Base-by-base conservation (phyloP, 306 rosid genomes). In the Notholithocarpus densiflorus region DNA sequence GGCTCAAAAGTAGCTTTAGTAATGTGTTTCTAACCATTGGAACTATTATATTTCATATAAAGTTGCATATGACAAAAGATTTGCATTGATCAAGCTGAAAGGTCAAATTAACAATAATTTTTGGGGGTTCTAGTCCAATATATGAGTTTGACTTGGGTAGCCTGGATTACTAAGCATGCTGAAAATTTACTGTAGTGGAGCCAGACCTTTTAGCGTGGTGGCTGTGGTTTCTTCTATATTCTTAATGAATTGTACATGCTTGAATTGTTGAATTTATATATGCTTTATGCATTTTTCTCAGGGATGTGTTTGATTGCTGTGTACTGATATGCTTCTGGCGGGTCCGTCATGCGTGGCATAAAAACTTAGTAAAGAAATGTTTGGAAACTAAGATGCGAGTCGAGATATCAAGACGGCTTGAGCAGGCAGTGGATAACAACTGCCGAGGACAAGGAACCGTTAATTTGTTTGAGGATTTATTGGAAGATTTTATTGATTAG, bases 291-390 rank as follows among this genome's bases (percentile, higher is more conserved):
- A 45, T 73, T 79, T 21, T 76, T 57, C 73, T 79, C 91, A 92
- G 98, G 95, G 98, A 94, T 75, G 94, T 94, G 64, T 92, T 92
- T 80, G 95, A 88, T 80, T 94, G 97, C 82, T 88, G 95, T 0
- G 89, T 89, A 43, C 72, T 94, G 85, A 73, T 94, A 78, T 84
- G 92, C 86, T 87, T 92, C 75, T 92, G 98, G 97, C 86, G 95
- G 51, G 88, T 92, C 70, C 90, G 94, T 31, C 95, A 94, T 85
- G 83, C 85, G 56, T 91, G 97, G 97, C 94, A 94, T 85, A 94
- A 92, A 75, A 92, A 86, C 86, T 57, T 94, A 71, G 65, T 88
- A 80, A 89, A 87, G 80, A 88, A 86, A 84, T 83, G 86, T 82
- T 75, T 59, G 77, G 87, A 86, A 69, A 84, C 80, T 82, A 89